Evolutionary conservation across 1,284 basidiomycete genomes (phyloP).

Genomic region (Ceratobasidium sp.): DNA sequence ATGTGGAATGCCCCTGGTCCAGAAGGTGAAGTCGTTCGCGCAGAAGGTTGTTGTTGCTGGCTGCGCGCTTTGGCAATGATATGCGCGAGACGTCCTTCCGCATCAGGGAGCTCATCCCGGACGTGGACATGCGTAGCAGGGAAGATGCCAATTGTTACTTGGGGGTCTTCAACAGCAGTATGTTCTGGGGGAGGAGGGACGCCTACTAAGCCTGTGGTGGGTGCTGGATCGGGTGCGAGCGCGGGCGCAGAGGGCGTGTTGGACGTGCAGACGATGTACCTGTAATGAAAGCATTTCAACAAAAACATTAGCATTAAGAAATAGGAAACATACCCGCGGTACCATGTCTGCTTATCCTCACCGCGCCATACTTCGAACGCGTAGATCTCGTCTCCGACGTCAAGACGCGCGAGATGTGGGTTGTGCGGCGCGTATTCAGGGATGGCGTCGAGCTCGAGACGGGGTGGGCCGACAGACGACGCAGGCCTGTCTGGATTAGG

Average conservation of each 20-base stretch:
- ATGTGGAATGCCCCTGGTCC: constrained; percentile 47
- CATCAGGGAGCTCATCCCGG: constrained; percentile 87
- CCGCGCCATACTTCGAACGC: constrained; percentile 82
- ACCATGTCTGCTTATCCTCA: constrained; percentile 68
- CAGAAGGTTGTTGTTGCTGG: background rate
- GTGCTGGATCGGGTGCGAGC: constrained; percentile 55
- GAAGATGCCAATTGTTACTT: constrained; percentile 96
- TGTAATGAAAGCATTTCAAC: constrained; percentile 50
- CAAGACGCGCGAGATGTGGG: constrained; percentile 78
- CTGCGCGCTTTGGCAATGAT: constrained; percentile 40
- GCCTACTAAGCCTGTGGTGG: constrained; percentile 5
- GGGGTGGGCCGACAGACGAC: constrained; percentile 57
- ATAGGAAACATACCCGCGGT: constrained; percentile 74
- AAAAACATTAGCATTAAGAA: constrained; percentile 31
- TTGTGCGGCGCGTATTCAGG: constrained; percentile 67
- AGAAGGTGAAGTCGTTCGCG: background rate
- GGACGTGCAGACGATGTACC: constrained; percentile 87
- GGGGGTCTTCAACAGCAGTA: constrained; percentile 57
- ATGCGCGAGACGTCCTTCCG: constrained; percentile 84
- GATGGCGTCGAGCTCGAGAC: constrained; percentile 60
- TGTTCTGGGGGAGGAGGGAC: constrained; percentile 37
- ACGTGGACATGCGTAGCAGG: constrained; percentile 89
- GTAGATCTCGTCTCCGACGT: constrained; percentile 95
- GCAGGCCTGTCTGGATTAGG: constrained; percentile 38
- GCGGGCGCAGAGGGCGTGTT: constrained; percentile 59